Evolutionary conservation across 176 grass and related monocot species (phyloP), one percentile per base, ranked within the genome.

Genomic region (Bonia amplexicaulis): DNA sequence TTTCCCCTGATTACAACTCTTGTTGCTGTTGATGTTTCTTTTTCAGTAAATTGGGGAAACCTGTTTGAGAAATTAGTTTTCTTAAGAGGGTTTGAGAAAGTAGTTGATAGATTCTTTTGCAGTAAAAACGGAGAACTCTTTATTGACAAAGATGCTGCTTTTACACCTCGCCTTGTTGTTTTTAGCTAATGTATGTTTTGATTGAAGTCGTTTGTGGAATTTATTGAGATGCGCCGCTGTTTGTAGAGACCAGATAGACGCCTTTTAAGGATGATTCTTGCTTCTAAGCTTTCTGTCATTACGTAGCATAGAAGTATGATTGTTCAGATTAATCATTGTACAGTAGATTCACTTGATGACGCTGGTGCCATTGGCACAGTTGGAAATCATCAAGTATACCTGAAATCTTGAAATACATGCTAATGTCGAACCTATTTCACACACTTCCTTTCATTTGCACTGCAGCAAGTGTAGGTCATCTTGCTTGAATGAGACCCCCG

Each of bases 301-400:
- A 42, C 26, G 79, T 82, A 80, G 57, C 45, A 20, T 71, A 26
- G 71, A 65, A 47, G 20, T 57, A 62, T 33, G 73, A 83, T 68
- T 49, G 44, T 83, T 77, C 46, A 57, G 49, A 42, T 33, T 90
- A 74, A 61, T 90, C 66, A 73, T 42, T 79, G 74, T 79, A 40
- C 60, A 12, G 7, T 77, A 35, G 45, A 76, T 77, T 27, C 13
- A 33, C 47, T 54, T 81, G 17, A 46, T 74, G 29, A 48, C 79
- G 78, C 60, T 54, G 31, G 47, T 48, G 44, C 47, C 25, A 67
- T 80, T 54, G 22, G 10, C 16, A 22, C 27, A n/a, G 44, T 66
- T 85, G 8, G 45, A 12, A 26, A 9, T 19, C 47, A 33, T 53
- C 9, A 3, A 12, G 63, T 39, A 11, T 41, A 69, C 16, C 20